phyloP scores from a whole-genome alignment of 805 yeast genomes.

The Limtongozyma cylindracea region DNA sequence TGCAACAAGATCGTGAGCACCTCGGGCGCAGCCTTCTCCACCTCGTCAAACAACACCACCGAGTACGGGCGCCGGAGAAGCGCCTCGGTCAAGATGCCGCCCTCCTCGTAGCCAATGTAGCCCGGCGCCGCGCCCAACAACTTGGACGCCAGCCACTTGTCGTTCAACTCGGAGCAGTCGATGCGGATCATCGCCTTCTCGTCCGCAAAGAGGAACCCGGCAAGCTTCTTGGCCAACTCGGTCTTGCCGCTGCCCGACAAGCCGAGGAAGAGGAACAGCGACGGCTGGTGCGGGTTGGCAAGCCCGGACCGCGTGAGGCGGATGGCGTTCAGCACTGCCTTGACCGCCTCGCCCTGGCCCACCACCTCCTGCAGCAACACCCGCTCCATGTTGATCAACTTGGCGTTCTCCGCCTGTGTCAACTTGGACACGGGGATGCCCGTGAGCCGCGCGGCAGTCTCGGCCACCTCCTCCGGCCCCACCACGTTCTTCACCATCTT shows the following conservation, averaged over 20 bases:
- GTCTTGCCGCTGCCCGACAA: constrained; percentile 97
- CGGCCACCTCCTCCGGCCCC: constrained; percentile 75
- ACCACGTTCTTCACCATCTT: constrained; percentile 73
- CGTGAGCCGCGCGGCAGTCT: constrained; percentile 87
- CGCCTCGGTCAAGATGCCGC: constrained; percentile 89
- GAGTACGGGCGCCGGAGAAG: constrained; percentile 82
- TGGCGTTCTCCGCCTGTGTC: constrained; percentile 85
- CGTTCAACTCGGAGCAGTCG: constrained; percentile 90
- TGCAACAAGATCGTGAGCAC: constrained; percentile 82
- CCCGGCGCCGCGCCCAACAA: constrained; percentile 96
- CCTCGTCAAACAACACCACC: constrained; percentile 90
- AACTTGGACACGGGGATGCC: constrained; percentile 92
- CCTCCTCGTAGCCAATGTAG: constrained; percentile 84
- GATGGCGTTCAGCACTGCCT: constrained; percentile 88
- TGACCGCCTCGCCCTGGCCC: constrained; percentile 90
- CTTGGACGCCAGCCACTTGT: constrained; percentile 88
- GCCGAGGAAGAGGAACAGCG: constrained; percentile 86
- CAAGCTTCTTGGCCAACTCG: constrained; percentile 88
- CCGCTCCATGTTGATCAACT: constrained; percentile 84
- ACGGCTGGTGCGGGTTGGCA: constrained; percentile 91
- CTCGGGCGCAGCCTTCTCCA: constrained; percentile 96
- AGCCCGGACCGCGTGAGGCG: constrained; percentile 85
- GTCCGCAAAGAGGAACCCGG: constrained; percentile 88
- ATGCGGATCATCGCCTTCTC: constrained; percentile 94
- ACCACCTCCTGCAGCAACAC: constrained; percentile 67